Conservation (phyloP, 1,139 yeast genomes). For the Candida neerlandica region DNA sequence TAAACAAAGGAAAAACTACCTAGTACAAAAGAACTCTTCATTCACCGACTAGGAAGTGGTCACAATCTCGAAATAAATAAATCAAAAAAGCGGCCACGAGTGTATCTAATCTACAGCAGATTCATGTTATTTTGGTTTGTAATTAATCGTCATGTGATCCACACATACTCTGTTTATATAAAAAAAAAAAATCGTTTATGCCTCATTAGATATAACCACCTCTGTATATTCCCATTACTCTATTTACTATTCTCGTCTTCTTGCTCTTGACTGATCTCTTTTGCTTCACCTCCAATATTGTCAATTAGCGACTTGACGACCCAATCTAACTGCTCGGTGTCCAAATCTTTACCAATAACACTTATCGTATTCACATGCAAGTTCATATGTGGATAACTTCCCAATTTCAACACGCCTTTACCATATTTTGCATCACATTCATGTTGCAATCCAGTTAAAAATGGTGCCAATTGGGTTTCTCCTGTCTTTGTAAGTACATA, state of each 20-base stretch:
- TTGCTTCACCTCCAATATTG: constrained; percentile 51
- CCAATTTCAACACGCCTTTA: constrained; percentile 57
- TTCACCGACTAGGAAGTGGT: too few species aligned
- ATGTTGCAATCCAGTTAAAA: constrained; percentile 53
- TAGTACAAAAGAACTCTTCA: too few species aligned
- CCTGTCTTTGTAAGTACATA: constrained; percentile 62
- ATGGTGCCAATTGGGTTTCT: constrained; percentile 74
- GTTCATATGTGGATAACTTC: constrained; percentile 80
- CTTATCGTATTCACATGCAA: constrained; percentile 70
- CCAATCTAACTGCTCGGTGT: constrained; percentile 38
- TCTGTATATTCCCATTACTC: neutral
- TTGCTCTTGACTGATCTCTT: constrained; percentile 54
- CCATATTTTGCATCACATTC: constrained; percentile 42
- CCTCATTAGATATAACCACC: neutral
- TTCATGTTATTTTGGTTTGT: too few species aligned
- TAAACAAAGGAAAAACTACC: too few species aligned
- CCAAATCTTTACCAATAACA: constrained; percentile 55
- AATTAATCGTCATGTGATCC: too few species aligned
- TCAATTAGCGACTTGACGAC: constrained; percentile 50
- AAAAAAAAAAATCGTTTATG: neutral
- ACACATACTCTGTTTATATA: too few species aligned
- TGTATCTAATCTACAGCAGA: too few species aligned
- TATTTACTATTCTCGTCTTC: constrained; percentile 39
- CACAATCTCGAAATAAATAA: too few species aligned
- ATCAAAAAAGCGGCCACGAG: too few species aligned